A percentile compares a stretch with the other conserved stretches of the same genome.
Evolutionary conservation across 768 basidiomycete genomes (phyloP).

Genomic region (Lyophyllum shimeji): DNA sequence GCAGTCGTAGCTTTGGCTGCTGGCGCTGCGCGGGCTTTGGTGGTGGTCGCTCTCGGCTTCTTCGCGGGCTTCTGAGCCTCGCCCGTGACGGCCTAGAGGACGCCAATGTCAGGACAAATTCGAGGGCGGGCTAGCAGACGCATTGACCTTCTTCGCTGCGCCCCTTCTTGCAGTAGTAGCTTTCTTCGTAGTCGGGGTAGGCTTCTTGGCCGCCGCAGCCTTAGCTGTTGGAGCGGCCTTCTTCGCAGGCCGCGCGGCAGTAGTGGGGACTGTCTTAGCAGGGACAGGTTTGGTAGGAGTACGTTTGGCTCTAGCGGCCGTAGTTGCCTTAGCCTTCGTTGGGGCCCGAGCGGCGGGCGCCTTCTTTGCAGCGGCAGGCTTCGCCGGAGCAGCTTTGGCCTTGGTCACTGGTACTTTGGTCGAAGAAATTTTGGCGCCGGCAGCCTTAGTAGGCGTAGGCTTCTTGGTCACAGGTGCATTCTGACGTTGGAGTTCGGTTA

Average conservation of each 20-base stretch:
- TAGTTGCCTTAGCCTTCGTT: conserved; percentile 28
- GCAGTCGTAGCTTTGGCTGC: conserved; percentile 30
- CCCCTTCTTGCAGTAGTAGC: conserved; percentile 41
- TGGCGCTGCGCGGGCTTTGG: conserved; percentile 24
- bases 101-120: not conserved
- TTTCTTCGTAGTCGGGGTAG: conserved; percentile 24
- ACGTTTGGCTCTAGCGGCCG: conserved; percentile 26
- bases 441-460: conserved; percentile 19
- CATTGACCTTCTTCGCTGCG: conserved; percentile 57
- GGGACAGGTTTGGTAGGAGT: conserved; percentile 17
- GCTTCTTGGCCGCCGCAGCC: conserved; percentile 24
- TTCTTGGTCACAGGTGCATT: conserved; percentile 47
- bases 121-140: not conserved
- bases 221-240: conserved; percentile 26
- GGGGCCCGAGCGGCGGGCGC: conserved; percentile 11
- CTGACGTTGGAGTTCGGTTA: conserved; percentile 14
- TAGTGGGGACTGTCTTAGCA: conserved; percentile 11
- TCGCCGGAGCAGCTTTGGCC: conserved; percentile 21
- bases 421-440: conserved; percentile 6
- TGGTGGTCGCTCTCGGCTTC: conserved; percentile 28
- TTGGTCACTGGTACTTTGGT: conserved; percentile 31
- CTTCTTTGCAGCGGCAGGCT: conserved; percentile 20
- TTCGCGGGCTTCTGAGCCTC: conserved; percentile 36
- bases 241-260: conserved; percentile 20
- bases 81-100: conserved; percentile 34